phyloP scores from a whole-genome alignment of 352 stramenopile genomes.

The Globisporangium carolinianum region DNA sequence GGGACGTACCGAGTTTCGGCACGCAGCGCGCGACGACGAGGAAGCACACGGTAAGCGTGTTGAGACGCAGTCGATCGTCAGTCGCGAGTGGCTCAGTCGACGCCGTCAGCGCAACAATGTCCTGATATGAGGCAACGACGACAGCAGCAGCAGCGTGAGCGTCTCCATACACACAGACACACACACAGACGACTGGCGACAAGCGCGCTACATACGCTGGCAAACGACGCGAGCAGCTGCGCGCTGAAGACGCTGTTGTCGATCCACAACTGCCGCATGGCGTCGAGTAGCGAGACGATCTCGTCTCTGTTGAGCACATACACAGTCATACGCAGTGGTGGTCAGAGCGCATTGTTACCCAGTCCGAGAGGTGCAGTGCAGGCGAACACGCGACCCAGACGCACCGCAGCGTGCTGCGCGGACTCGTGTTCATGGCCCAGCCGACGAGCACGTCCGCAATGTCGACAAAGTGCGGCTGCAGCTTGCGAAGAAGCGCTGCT shows the following conservation, averaged over 20 bases:
- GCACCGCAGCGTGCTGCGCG: constrained; percentile 29
- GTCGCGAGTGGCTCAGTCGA: constrained; percentile 16
- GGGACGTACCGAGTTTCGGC: constrained; percentile 32
- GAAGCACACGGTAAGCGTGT: constrained; percentile 41
- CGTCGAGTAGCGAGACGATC: constrained; percentile 39
- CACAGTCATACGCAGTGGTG: not conserved
- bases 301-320: constrained; percentile 23
- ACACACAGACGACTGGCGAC: too few species aligned
- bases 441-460: constrained; percentile 61
- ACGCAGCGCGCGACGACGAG: constrained; percentile 49
- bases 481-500: constrained; percentile 25
- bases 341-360: too few species aligned
- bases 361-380: not conserved
- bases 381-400: not conserved
- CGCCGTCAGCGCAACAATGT: constrained; percentile 38
- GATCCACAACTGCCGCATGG: constrained; percentile 43
- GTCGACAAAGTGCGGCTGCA: constrained; percentile 68
- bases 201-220: constrained; percentile 23
- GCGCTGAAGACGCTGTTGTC: constrained; percentile 70
- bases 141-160: not conserved
- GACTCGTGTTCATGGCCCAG: constrained; percentile 51
- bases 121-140: constrained; percentile 17
- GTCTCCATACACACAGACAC: too few species aligned
- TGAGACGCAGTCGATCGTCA: constrained; percentile 25
- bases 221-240: constrained; percentile 56